These are phyloP conservation scores for Schizophyllum amplum DNA, from an alignment of 1,284 basidiomycete genomes.

Conservation along the genomic window DNA sequence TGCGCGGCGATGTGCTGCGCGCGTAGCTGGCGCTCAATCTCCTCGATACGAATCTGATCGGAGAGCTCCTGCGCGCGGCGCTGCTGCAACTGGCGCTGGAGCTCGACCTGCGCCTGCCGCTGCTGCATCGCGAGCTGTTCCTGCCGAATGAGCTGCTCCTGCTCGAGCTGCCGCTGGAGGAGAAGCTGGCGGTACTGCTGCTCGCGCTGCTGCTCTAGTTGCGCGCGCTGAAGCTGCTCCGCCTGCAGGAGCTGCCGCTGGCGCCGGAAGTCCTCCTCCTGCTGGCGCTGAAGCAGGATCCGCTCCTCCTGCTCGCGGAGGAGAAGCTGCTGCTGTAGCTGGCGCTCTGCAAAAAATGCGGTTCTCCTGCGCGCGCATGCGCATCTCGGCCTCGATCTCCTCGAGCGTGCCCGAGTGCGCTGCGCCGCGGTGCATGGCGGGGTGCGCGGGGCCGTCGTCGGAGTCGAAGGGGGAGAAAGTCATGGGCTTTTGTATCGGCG, in stretches of 20 bases:
- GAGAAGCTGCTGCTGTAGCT: slow-evolving; percentile 19
- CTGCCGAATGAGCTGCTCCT: slow-evolving; percentile 29
- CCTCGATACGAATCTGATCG: slow-evolving; percentile 53
- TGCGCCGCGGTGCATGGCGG: slow-evolving; percentile 23
- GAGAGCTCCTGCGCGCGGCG: slow-evolving; percentile 35
- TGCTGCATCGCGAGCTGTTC: slow-evolving; percentile 24
- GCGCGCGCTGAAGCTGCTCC: slow-evolving; percentile 21
- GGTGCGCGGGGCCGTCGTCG: slow-evolving; percentile 19
- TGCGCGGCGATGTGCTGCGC: slow-evolving; percentile 40
- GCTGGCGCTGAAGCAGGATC: slow-evolving; percentile 24
- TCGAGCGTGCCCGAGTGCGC: slow-evolving; percentile 68
- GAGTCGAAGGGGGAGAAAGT: slow-evolving; percentile 25
- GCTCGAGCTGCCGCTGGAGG: not conserved
- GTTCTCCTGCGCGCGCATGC: slow-evolving; percentile 40
- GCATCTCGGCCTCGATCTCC: slow-evolving; percentile 93
- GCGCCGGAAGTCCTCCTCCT: slow-evolving; percentile 31
- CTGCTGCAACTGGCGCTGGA: slow-evolving; percentile 21
- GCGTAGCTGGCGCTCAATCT: slow-evolving; percentile 51
- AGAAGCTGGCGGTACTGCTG: not conserved
- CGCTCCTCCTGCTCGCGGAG: slow-evolving; percentile 18
- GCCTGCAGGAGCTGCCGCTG: slow-evolving; percentile 29
- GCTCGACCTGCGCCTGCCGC: slow-evolving; percentile 38
- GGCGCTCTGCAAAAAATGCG: slow-evolving; percentile 20
- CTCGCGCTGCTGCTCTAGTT: slow-evolving; percentile 37
- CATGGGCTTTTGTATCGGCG: slow-evolving; percentile 17